Conservation (phyloP, 1,139 yeast genomes). For the Arxiozyma slooffiae region DNA sequence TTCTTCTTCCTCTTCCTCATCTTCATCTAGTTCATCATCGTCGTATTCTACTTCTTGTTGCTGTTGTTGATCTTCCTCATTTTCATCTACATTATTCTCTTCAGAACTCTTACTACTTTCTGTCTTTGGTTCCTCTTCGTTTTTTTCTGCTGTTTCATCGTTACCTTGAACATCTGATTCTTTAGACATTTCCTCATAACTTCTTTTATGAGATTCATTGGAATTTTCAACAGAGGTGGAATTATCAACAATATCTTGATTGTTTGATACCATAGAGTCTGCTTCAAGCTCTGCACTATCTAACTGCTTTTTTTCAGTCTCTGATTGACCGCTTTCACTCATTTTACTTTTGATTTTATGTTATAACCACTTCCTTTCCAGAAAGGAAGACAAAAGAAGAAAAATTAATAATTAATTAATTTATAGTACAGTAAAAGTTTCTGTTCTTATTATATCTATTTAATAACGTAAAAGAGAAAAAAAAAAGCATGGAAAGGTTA, state of each 20-base stretch:
- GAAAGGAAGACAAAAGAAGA: too few relatives aligned
- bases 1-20: conserved; percentile 56
- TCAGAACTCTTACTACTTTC: not conserved
- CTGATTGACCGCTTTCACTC: not conserved
- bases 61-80: conserved; percentile 1
- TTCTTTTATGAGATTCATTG: not conserved
- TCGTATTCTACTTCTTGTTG: conserved; percentile 22
- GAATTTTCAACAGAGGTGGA: not conserved
- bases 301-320: not conserved
- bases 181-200: not conserved
- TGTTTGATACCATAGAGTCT: not conserved
- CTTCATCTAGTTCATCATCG: conserved; percentile 38
- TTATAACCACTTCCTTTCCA: too few relatives aligned
- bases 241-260: not conserved
- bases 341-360: too few relatives aligned
- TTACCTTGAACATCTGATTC: not conserved
- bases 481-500: too few relatives aligned
- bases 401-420: too few relatives aligned
- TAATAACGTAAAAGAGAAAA: not conserved
- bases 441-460: too few relatives aligned
- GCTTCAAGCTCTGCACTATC: not conserved
- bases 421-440: not conserved
- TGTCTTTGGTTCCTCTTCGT: not conserved
- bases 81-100: not conserved
- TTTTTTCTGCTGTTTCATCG: not conserved